A percentile compares a stretch with the other conserved stretches of the same genome.
These are phyloP conservation scores for Blastocystis sp. DNA, from an alignment of 352 stramenopile species.

Conservation along the genomic window DNA sequence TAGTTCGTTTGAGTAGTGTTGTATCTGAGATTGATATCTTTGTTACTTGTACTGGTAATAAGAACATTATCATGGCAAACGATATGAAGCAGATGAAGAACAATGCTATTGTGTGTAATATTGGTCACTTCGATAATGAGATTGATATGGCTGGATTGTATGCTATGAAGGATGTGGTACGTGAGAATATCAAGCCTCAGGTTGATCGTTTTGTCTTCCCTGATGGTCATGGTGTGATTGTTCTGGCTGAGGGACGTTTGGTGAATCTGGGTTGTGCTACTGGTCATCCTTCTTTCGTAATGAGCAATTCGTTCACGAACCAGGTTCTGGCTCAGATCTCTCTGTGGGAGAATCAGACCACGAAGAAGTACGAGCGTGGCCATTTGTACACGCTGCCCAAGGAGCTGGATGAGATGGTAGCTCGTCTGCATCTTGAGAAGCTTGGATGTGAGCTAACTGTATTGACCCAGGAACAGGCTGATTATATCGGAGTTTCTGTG, in stretches of 20 bases:
- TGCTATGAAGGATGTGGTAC: constrained; percentile 75
- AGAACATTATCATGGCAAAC: constrained; percentile 91
- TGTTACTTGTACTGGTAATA: constrained; percentile 97
- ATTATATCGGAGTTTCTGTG: constrained; percentile 89
- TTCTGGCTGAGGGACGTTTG: constrained; percentile 91
- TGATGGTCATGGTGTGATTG: constrained; percentile 87
- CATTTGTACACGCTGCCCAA: constrained; percentile 97
- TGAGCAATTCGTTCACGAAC: constrained; percentile 98
- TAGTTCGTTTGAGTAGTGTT: constrained; percentile 84
- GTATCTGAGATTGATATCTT: constrained; percentile 86
- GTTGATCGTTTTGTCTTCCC: constrained; percentile 92
- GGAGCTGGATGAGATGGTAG: constrained; percentile 95
- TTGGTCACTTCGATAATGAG: constrained; percentile 98
- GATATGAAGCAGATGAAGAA: constrained; percentile 98
- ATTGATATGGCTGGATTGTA: constrained; percentile 91
- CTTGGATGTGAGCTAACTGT: constrained; percentile 88
- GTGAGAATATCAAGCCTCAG: constrained; percentile 98
- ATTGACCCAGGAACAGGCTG: constrained; percentile 86
- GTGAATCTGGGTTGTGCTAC: constrained; percentile 95
- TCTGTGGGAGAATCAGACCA: constrained; percentile 88
- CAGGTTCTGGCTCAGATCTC: constrained; percentile 95
- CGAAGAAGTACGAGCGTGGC: constrained; percentile 82
- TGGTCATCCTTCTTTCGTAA: constrained; percentile 95
- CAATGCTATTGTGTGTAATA: constrained; percentile 98
- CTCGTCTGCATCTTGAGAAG: constrained; percentile 85